Conservation (phyloP, 768 basidiomycete species). For the Russula olivacea region DNA sequence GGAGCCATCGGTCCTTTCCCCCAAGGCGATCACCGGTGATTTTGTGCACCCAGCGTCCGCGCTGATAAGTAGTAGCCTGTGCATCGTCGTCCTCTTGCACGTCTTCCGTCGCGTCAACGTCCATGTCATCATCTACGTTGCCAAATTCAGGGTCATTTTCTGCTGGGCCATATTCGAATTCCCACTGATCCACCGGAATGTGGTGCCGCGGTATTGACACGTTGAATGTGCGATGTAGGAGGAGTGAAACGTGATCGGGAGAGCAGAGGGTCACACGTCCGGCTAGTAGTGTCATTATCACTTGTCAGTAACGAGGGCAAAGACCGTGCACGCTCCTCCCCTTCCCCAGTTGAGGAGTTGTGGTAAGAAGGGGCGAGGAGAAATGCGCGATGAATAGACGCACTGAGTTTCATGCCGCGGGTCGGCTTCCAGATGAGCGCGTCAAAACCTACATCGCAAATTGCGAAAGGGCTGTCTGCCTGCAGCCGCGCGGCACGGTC, state of each 20-base stretch:
- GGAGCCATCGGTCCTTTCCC: constrained; percentile 55
- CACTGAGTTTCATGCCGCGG: constrained; percentile 75
- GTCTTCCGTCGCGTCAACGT: constrained; percentile 18
- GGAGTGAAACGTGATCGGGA: constrained; percentile 86
- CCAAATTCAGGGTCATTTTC: constrained; percentile 76
- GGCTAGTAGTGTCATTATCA: constrained; percentile 38
- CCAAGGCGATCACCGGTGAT: constrained; percentile 66
- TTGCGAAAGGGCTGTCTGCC: constrained; percentile 79
- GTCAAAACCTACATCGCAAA: constrained; percentile 70
- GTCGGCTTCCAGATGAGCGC: constrained; percentile 86
- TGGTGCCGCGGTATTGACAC: constrained; percentile 91
- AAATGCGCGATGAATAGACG: constrained; percentile 27
- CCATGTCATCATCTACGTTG: constrained; percentile 26
- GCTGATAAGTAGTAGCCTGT: constrained; percentile 38
- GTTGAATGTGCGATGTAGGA: constrained; percentile 90
- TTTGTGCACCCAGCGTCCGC: constrained; percentile 77
- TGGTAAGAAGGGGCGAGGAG: neutral
- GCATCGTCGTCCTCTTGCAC: constrained; percentile 23
- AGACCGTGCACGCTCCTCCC: neutral
- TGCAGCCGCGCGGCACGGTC: constrained; percentile 60
- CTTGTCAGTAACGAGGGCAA: constrained; percentile 5
- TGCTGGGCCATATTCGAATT: constrained; percentile 79
- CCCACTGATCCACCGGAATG: constrained; percentile 74
- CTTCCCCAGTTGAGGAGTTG: neutral
- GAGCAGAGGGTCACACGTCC: constrained; percentile 87